These are phyloP conservation scores for Talaromyces amestolkiae DNA, from an alignment of 2,329 filamentous ascomycete species.

Conservation along the genomic window DNA sequence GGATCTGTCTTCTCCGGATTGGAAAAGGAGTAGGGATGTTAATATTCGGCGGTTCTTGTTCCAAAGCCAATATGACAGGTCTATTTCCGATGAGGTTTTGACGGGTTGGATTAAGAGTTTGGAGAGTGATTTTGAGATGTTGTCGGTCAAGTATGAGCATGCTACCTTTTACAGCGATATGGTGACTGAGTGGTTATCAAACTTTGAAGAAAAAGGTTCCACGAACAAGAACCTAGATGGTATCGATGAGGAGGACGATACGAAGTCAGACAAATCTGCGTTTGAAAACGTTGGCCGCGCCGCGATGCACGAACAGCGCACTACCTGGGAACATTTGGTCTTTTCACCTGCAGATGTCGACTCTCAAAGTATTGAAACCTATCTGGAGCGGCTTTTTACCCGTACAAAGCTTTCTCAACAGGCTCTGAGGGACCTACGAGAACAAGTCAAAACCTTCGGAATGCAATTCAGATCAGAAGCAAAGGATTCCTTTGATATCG, in stretches of 20 bases:
- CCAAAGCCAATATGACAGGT: conserved; percentile 55
- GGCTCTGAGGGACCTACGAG: conserved; percentile 44
- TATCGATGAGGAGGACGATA: conserved; percentile 19
- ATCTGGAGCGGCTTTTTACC: conserved; percentile 53
- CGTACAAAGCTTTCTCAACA: conserved; percentile 41
- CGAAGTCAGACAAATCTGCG: conserved; percentile 22
- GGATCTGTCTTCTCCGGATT: conserved; percentile 14
- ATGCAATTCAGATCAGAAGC: conserved; percentile 26
- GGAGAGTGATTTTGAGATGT: conserved; percentile 47
- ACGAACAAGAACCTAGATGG: neutral
- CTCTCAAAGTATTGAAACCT: conserved; percentile 45
- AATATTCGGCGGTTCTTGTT: conserved; percentile 54
- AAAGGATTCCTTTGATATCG: conserved; percentile 41
- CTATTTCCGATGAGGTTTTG: conserved; percentile 49
- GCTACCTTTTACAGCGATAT: conserved; percentile 57
- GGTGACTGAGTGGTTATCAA: conserved; percentile 54
- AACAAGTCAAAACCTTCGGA: conserved; percentile 41
- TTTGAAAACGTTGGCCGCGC: conserved; percentile 53
- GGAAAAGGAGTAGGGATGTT: conserved; percentile 29
- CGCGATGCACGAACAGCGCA: conserved; percentile 54
- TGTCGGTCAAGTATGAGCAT: conserved; percentile 56
- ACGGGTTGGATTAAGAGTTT: conserved; percentile 49
- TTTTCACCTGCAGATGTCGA: conserved; percentile 53
- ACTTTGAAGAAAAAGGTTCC: conserved; percentile 26
- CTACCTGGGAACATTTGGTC: conserved; percentile 56